These are phyloP conservation scores for Fusarium coffeatum DNA, from an alignment of 2,329 filamentous ascomycete species.

Conservation along the genomic window DNA sequence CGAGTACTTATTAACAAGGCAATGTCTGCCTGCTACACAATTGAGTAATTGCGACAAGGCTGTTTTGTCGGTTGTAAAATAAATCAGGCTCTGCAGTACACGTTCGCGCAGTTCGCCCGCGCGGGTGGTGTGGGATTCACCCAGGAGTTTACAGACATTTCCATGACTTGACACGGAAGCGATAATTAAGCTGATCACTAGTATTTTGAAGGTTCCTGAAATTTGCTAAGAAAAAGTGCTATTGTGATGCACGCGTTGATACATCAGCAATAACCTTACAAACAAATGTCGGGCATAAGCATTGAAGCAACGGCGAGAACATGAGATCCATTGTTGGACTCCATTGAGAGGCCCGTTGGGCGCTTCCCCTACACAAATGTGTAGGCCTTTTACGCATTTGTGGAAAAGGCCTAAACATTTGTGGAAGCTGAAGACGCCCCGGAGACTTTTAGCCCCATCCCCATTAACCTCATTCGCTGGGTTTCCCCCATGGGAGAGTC, in stretches of 20 bases:
- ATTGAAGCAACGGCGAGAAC: background rate
- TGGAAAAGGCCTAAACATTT: background rate
- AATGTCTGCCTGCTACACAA: slow-evolving; percentile 4
- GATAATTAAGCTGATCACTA: background rate
- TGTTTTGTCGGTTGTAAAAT: background rate
- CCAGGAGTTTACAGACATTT: background rate
- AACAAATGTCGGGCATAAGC: background rate
- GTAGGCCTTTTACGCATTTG: slow-evolving; percentile 2
- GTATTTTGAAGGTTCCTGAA: background rate
- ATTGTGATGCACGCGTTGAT: background rate
- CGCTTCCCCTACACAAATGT: background rate
- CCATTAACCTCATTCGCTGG: slow-evolving; percentile 3
- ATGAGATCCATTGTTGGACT: background rate
- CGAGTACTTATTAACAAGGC: background rate
- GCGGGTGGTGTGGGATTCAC: slow-evolving; percentile 1
- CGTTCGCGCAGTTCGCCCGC: background rate
- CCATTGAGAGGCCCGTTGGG: background rate
- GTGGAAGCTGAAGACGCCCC: background rate
- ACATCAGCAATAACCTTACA: background rate
- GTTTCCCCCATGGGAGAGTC: background rate
- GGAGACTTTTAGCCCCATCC: background rate
- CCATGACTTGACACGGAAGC: background rate
- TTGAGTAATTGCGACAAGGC: background rate
- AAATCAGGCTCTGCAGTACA: background rate
- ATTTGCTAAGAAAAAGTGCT: background rate